Conservation (phyloP, 179 eudicot species). For the Silene vulgaris region DNA sequence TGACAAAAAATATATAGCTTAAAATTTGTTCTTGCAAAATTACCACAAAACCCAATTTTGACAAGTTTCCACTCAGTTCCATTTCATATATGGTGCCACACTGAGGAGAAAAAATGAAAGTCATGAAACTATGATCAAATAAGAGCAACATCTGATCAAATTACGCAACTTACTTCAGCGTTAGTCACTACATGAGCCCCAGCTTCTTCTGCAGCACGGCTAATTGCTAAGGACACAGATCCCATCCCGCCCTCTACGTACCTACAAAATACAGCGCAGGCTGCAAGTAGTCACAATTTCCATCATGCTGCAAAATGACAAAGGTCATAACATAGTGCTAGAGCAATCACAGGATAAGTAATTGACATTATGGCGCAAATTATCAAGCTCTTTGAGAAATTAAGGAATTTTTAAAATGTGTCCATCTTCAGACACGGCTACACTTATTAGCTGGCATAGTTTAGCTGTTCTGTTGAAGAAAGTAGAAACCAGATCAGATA, state of each 20-base stretch:
- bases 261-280: conserved; percentile 37
- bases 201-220: conserved; percentile 81
- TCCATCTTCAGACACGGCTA: conserved; percentile 2
- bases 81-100: not conserved
- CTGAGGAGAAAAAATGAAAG: not conserved
- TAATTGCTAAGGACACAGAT: conserved; percentile 72
- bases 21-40: not conserved
- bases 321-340: not conserved
- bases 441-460: not conserved
- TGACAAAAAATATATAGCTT: not conserved
- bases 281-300: not conserved
- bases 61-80: not conserved
- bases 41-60: not conserved
- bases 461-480: not conserved
- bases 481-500: not conserved
- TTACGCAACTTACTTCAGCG: conserved; percentile 58
- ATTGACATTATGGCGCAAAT: not conserved
- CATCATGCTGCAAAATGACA: conserved; percentile 10
- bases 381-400: not conserved
- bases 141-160: not conserved
- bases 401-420: not conserved
- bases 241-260: conserved; percentile 99
- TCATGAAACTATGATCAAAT: not conserved
- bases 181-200: conserved; percentile 68
- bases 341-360: not conserved